These are phyloP conservation scores for Sporothrix sp. DNA, from an alignment of 2,329 filamentous ascomycete species.

Conservation along the genomic window DNA sequence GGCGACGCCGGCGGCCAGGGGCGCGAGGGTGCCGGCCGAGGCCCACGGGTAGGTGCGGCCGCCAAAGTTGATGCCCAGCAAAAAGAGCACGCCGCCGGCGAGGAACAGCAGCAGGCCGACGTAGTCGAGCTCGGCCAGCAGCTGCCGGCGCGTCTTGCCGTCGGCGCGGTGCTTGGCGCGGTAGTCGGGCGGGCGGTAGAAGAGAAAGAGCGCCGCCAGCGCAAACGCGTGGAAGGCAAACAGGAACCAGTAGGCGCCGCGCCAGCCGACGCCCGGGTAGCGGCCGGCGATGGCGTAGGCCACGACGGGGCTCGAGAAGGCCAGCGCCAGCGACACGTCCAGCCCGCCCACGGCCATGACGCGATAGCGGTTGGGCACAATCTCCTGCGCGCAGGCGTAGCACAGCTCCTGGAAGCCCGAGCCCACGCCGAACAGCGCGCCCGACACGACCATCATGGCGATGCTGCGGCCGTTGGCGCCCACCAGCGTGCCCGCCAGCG, in stretches of 20 bases:
- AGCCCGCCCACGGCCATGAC: slow-evolving; percentile 13
- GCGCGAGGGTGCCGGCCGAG: slow-evolving; percentile 21
- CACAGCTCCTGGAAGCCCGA: slow-evolving; percentile 24
- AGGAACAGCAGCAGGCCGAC: slow-evolving; percentile 23
- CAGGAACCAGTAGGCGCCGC: slow-evolving; percentile 20
- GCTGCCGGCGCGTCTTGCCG: slow-evolving; percentile 21
- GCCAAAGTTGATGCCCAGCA: slow-evolving; percentile 25
- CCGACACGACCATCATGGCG: slow-evolving; percentile 11
- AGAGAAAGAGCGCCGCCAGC: slow-evolving; percentile 20
- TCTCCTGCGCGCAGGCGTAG: slow-evolving; percentile 20
- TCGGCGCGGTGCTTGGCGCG: slow-evolving; percentile 25
- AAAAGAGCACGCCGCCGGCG: slow-evolving; percentile 21
- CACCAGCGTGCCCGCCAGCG: slow-evolving; percentile 9
- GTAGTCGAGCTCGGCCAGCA: slow-evolving; percentile 29
- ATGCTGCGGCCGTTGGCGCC: slow-evolving; percentile 12
- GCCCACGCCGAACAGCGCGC: slow-evolving; percentile 12
- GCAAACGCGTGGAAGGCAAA: slow-evolving; percentile 19
- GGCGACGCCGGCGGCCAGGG: slow-evolving; percentile 24
- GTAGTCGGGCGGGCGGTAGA: slow-evolving; percentile 29
- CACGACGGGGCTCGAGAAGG: slow-evolving; percentile 17
- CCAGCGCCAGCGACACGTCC: slow-evolving; percentile 10
- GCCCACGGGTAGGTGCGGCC: slow-evolving; percentile 24
- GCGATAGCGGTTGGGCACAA: slow-evolving; percentile 14
- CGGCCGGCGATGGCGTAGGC: slow-evolving; percentile 27
- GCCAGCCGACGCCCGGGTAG: slow-evolving; percentile 19